Evolutionary conservation across 192 early-diverging fungal genomes (phyloP).

Genomic region (Linderina pennispora): DNA sequence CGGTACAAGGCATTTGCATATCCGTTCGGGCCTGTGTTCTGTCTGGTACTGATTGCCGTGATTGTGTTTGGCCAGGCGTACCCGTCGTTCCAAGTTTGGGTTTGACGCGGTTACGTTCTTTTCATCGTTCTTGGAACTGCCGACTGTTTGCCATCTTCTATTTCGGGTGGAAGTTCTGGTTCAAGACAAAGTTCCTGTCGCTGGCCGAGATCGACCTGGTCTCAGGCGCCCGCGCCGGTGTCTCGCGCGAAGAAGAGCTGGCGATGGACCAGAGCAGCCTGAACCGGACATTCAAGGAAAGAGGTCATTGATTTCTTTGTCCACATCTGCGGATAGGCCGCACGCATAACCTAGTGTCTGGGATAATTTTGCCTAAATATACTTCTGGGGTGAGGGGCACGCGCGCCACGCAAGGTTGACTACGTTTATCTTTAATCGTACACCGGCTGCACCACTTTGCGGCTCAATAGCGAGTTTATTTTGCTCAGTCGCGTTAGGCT

Average conservation of each 20-base stretch:
- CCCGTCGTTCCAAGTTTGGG: slow-evolving; percentile 32
- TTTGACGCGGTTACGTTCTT: slow-evolving; percentile 44
- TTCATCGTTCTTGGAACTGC: slow-evolving; percentile 52
- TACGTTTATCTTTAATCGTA: too few relatives aligned
- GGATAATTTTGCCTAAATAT: too few relatives aligned
- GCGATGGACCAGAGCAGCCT: background rate
- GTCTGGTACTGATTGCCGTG: slow-evolving; percentile 53
- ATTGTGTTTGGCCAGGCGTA: slow-evolving; percentile 49
- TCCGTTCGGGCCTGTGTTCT: slow-evolving; percentile 59
- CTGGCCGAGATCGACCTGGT: slow-evolving; percentile 52
- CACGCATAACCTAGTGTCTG: too few relatives aligned
- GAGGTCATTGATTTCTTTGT: too few relatives aligned
- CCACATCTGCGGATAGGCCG: too few relatives aligned
- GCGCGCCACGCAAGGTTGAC: too few relatives aligned
- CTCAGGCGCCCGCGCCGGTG: slow-evolving; percentile 9
- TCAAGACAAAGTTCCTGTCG: slow-evolving; percentile 48
- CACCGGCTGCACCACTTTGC: too few relatives aligned
- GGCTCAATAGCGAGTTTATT: too few relatives aligned
- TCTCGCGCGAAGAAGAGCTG: slow-evolving; percentile 8
- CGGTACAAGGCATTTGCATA: slow-evolving; percentile 64
- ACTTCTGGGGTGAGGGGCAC: too few relatives aligned
- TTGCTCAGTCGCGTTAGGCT: too few relatives aligned
- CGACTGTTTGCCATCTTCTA: slow-evolving; percentile 51
- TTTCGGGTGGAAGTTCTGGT: slow-evolving; percentile 50
- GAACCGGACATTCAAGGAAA: background rate